A percentile compares a stretch with the other conserved stretches of the same genome.
Conservation (phyloP, 2,329 filamentous ascomycete genomes). For the Pseudogymnoascus sp. region DNA sequence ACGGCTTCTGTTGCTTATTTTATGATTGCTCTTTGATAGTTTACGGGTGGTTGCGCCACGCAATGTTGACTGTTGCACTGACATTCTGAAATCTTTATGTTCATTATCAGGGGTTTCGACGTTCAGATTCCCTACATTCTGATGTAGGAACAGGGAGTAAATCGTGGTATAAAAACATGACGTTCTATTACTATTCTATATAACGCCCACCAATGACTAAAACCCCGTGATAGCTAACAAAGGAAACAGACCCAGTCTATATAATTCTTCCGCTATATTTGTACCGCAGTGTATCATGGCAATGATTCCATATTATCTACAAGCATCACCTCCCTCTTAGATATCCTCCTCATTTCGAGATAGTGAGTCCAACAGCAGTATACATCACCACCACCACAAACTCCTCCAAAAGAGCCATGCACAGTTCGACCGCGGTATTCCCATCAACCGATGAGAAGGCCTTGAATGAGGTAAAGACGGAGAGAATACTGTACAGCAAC, state of each 20-base stretch:
- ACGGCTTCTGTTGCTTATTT: neutral
- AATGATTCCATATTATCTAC: neutral
- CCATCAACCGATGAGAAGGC: constrained; percentile 21
- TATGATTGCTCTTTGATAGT: neutral
- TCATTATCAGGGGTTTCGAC: no score
- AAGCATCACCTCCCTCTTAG: neutral
- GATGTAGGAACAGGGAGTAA: no score
- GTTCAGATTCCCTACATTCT: no score
- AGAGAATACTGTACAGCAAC: constrained; percentile 26
- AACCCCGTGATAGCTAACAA: neutral
- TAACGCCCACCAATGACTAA: no score
- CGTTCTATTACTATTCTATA: no score
- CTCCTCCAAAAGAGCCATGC: constrained; percentile 27
- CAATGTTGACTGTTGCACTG: neutral
- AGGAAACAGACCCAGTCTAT: neutral
- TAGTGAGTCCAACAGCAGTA: constrained; percentile 16
- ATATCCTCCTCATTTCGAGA: neutral
- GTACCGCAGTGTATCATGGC: neutral
- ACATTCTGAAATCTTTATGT: no score
- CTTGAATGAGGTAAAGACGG: constrained; percentile 20
- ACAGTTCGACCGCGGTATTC: constrained; percentile 22
- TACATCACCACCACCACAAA: constrained; percentile 25
- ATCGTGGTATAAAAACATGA: no score
- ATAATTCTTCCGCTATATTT: neutral
- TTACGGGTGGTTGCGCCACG: neutral